Percentiles rank a stretch among this genome's conserved stretches.
phyloP scores from a whole-genome alignment of 2,329 filamentous ascomycete genomes.

The Cercospora zeae-maydis region DNA sequence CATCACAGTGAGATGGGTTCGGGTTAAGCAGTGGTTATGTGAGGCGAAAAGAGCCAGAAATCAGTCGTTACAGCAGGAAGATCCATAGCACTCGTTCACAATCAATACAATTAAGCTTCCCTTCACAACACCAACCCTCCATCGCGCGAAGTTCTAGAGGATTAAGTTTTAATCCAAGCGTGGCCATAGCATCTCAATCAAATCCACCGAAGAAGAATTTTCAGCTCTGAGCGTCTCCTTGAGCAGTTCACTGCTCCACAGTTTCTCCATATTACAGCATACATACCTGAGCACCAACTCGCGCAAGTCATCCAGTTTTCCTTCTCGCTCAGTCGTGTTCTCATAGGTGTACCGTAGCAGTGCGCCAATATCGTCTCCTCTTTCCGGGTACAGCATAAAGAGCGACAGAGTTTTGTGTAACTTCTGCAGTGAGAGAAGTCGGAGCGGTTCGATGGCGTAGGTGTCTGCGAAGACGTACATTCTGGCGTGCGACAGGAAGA shows the following conservation, averaged over 20 bases:
- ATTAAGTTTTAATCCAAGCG: background rate
- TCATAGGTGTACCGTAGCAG: background rate
- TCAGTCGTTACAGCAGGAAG: background rate
- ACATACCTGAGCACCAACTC: background rate
- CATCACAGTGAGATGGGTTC: background rate
- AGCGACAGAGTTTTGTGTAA: background rate
- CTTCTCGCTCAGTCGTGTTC: background rate
- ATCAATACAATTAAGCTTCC: too few species aligned
- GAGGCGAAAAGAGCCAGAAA: background rate
- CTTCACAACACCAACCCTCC: too few species aligned
- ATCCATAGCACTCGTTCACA: too few species aligned
- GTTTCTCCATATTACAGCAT: background rate
- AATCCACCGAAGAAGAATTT: background rate
- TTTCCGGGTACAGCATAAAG: background rate
- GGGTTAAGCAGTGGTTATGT: background rate
- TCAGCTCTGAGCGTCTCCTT: background rate
- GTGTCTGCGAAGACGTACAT: background rate
- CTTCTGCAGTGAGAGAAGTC: background rate
- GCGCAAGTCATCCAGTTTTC: background rate
- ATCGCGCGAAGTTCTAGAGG: background rate
- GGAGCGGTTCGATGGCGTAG: background rate
- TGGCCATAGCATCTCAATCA: background rate
- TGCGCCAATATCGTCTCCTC: background rate
- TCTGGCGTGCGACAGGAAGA: background rate
- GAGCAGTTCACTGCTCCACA: background rate